phyloP scores from a whole-genome alignment of 306 rosid species.

The Pyrus betulifolia region DNA sequence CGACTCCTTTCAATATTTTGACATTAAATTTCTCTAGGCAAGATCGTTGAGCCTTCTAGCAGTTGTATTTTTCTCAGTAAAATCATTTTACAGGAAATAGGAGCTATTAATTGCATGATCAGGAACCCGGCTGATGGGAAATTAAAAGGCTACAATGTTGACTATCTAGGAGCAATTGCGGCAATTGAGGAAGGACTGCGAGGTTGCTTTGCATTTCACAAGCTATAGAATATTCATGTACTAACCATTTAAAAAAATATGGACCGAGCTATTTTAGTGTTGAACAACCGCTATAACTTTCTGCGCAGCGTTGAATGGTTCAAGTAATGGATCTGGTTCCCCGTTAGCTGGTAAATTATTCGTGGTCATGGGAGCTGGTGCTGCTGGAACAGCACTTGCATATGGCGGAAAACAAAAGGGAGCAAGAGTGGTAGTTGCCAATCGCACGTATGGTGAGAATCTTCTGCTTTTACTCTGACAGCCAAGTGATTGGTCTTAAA shows the following conservation, averaged over 20 bases:
- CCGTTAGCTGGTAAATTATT: slow-evolving; percentile 53
- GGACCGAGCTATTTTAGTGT: neutral
- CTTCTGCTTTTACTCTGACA: neutral
- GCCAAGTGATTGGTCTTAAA: neutral
- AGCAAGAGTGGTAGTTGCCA: slow-evolving; percentile 65
- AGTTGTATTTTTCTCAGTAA: neutral
- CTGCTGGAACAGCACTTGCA: slow-evolving; percentile 73
- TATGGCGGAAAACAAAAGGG: slow-evolving; percentile 69
- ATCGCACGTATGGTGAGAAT: slow-evolving; percentile 48
- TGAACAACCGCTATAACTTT: neutral
- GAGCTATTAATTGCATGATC: slow-evolving; percentile 71
- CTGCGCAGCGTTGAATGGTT: slow-evolving; percentile 22
- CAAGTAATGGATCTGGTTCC: slow-evolving; percentile 27
- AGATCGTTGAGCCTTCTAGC: neutral
- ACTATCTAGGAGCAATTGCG: slow-evolving; percentile 62
- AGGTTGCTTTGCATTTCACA: slow-evolving; percentile 27
- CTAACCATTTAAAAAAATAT: neutral
- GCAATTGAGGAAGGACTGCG: slow-evolving; percentile 56
- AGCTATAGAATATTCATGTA: neutral
- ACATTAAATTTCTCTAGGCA: neutral
- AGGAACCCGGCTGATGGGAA: slow-evolving; percentile 47
- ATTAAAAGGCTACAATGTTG: slow-evolving; percentile 49
- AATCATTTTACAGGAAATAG: slow-evolving; percentile 36
- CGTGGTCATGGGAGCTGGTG: slow-evolving; percentile 70
- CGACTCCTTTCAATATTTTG: neutral